phyloP scores from a whole-genome alignment of 2,329 filamentous ascomycete genomes.

The Trichoderma sp. region DNA sequence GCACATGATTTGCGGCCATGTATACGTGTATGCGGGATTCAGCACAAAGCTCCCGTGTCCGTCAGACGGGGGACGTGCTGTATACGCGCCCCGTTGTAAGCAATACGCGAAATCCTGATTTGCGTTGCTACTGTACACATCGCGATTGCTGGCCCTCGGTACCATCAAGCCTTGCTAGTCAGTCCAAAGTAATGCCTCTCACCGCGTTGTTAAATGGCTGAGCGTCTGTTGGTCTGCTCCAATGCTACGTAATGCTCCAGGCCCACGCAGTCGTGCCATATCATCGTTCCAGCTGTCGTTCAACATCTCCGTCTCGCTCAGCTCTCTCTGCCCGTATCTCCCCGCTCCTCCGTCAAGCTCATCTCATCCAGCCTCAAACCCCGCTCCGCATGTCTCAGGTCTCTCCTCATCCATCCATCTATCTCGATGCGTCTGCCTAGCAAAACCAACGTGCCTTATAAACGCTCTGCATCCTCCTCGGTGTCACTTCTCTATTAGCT shows the following conservation, averaged over 20 bases:
- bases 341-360: background rate
- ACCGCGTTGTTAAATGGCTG: background rate
- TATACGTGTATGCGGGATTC: background rate
- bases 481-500: background rate
- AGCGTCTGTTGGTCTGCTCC: background rate
- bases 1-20: conserved; percentile 8
- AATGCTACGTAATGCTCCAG: background rate
- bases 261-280: background rate
- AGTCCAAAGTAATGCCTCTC: background rate
- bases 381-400: background rate
- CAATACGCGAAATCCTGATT: background rate
- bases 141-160: background rate
- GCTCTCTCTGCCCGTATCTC: background rate
- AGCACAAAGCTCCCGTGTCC: background rate
- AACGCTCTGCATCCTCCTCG: background rate
- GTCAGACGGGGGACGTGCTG: background rate
- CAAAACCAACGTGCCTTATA: background rate
- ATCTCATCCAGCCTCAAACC: background rate
- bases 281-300: background rate
- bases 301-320: background rate
- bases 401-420: background rate
- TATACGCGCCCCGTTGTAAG: background rate
- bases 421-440: background rate
- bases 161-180: background rate
- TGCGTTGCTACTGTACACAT: background rate